Conservation (phyloP, 768 basidiomycete genomes). For the Suillus americanus region DNA sequence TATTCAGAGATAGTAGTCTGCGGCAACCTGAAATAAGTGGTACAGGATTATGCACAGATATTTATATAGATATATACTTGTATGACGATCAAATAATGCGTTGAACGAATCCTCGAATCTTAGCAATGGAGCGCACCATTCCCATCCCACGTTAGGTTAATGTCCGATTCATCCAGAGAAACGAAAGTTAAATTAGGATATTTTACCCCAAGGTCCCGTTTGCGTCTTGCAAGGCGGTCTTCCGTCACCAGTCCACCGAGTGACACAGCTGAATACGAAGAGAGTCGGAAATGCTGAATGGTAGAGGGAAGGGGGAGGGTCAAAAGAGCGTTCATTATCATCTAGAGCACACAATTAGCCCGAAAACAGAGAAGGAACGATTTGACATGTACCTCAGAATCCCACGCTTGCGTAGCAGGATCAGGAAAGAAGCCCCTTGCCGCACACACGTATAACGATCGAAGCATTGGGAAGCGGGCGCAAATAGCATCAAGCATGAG, state of each 20-base stretch:
- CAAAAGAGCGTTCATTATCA: conserved; percentile 1
- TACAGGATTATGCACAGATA: not conserved
- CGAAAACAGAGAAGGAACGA: not conserved
- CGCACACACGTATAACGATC: conserved; percentile 3
- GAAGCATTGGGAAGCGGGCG: conserved; percentile 3
- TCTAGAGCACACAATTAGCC: conserved; percentile 1
- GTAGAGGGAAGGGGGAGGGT: conserved; percentile 4
- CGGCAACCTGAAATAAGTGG: not conserved
- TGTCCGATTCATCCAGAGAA: conserved; percentile 7
- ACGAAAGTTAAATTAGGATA: conserved; percentile 5
- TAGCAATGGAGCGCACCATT: not conserved
- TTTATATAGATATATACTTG: not conserved
- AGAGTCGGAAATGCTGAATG: conserved; percentile 2
- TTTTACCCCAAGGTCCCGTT: not conserved
- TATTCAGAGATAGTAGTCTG: not conserved
- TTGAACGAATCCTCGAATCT: not conserved
- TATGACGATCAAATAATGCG: not conserved
- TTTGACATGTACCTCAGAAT: conserved; percentile 3
- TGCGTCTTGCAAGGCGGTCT: not conserved
- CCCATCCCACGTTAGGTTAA: conserved; percentile 3
- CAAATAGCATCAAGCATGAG: conserved; percentile 4
- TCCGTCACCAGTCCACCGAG: not conserved
- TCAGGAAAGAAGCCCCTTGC: not conserved
- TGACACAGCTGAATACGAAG: not conserved
- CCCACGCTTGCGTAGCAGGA: not conserved